Base-by-base conservation (phyloP, 768 basidiomycete species). In the Infundibulicybe gibba region DNA sequence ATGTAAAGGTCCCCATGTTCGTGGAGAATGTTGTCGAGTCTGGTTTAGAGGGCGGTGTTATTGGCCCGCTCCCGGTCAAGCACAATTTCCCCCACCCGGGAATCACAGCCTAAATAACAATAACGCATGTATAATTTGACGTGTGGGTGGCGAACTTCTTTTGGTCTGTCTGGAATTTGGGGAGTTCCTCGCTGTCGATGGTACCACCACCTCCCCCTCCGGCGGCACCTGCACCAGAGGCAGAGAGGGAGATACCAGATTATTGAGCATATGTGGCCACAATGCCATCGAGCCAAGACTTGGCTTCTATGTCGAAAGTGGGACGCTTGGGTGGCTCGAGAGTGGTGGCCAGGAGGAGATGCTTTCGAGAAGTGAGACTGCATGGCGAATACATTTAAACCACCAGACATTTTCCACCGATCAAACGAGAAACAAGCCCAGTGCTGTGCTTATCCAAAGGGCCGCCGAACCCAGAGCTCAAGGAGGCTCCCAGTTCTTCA, bases 351-450 rank as follows among this genome's bases (percentile, higher is more conserved):
- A 97, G 76, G 21, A 98, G 76, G 32, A 99, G 81, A 98, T 20
- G 80, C 80, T 76, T 97, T 98, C 33, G 83, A 79, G 20, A 99
- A 76, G 63, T 99, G 79, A 0, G 80, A 68, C 68, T 97, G 94
- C 65, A 94, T 93, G 9, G 90, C 80, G 6, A 94, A 90, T 16
- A 87, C 74, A 56, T 97, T 97, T 81, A 99, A 99, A 32, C 95
- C 95, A 63, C 97, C 97, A 30, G 97, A 95, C 91, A 99, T 95
- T 72, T 99, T 99, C 85, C 84, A 48, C 94, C 91, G 43, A 97
- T 77, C 61, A 97, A 77, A 48, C 97, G 90, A 21, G 94, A 91
- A 43, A 97, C 76, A 38, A 99, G 77, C 15, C 93, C 86, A 40
- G 80, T 86, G 12, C 90, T 90, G 70, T 98, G 93, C 66, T 98